Conservation (phyloP, 1,139 yeast genomes). For the Sugiyamaella castrensis region DNA sequence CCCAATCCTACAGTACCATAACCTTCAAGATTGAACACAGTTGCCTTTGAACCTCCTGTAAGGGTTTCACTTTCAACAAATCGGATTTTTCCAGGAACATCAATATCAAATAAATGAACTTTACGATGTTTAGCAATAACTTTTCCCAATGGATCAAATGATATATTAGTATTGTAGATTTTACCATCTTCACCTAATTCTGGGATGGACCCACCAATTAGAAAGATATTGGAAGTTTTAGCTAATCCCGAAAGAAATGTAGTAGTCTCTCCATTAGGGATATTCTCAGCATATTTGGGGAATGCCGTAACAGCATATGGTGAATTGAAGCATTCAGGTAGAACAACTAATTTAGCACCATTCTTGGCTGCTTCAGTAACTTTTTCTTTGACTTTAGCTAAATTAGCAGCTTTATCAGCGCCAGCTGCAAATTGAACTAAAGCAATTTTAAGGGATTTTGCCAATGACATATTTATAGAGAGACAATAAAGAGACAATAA, state of each 20-base stretch:
- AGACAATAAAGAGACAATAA: too few relatives aligned
- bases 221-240: conserved; percentile 52
- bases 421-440: conserved; percentile 76
- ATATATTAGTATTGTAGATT: conserved; percentile 76
- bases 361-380: conserved; percentile 52
- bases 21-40: conserved; percentile 66
- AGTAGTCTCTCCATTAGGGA: conserved; percentile 69
- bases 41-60: conserved; percentile 74
- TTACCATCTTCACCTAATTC: conserved; percentile 59
- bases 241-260: conserved; percentile 62
- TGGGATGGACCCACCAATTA: conserved; percentile 92
- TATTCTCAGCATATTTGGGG: conserved; percentile 75
- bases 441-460: conserved; percentile 56
- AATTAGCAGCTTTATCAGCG: conserved; percentile 61
- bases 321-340: conserved; percentile 93
- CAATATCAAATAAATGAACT: conserved; percentile 86
- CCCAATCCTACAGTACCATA: conserved; percentile 83
- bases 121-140: conserved; percentile 84
- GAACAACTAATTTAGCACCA: conserved; percentile 53
- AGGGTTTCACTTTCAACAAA: conserved; percentile 78
- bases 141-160: conserved; percentile 67
- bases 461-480: not conserved
- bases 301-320: conserved; percentile 90
- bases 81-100: conserved; percentile 83
- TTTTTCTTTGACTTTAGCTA: conserved; percentile 52